phyloP scores from a whole-genome alignment of 164 flowering plant genomes.

The Houttuynia cordata region DNA sequence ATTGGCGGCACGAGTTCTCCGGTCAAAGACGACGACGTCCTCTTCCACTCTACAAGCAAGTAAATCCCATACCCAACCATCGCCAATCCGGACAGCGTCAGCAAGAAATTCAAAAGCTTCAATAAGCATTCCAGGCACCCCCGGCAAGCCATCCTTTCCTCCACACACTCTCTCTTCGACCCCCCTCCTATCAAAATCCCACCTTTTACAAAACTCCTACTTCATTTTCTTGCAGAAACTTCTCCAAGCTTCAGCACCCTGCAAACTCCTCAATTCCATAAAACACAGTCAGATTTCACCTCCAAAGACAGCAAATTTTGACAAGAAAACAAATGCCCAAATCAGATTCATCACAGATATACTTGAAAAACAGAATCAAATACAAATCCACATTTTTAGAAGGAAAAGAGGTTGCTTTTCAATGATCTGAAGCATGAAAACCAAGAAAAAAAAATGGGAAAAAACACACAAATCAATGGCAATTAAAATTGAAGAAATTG shows the following conservation, averaged over 20 bases:
- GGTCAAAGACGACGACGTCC: neutral
- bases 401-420: neutral
- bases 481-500: neutral
- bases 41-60: conserved; percentile 57
- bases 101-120: conserved; percentile 74
- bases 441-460: neutral
- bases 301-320: too few species aligned
- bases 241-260: neutral
- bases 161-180: conserved; percentile 2
- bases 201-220: conserved; percentile 11
- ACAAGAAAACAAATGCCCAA: neutral
- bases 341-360: neutral
- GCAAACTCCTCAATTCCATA: too few species aligned
- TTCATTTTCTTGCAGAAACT: neutral
- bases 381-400: neutral
- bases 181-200: conserved; percentile 4
- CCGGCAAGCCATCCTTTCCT: conserved; percentile 57
- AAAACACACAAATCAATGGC: neutral
- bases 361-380: too few species aligned
- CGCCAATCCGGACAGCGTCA: conserved; percentile 68
- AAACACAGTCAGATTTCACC: neutral
- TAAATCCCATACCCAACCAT: conserved; percentile 95
- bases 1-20: neutral
- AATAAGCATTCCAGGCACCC: conserved; percentile 73
- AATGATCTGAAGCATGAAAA: neutral